Evolutionary conservation across 768 basidiomycete genomes (phyloP), one percentile per base, ranked within the genome.

Genomic region (Podaxis sp.): DNA sequence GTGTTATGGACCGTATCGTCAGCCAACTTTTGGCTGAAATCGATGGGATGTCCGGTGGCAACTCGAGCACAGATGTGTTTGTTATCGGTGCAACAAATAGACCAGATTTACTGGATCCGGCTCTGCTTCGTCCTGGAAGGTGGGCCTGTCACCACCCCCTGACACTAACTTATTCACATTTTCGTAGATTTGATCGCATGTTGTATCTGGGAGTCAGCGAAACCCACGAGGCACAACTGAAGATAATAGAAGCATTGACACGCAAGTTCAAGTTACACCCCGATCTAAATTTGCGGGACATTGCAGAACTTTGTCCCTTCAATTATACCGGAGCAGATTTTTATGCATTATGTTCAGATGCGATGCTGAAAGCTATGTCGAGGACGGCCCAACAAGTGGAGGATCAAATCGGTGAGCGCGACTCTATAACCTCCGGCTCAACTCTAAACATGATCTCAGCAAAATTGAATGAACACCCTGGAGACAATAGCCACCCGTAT

Each of bases 271-370:
- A 84, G 38, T 82, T 98, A 26, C 84, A 91, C 67, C 81, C 89
- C 0, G 77, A 75, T 54, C 78, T 95, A 7, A 78, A 88, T 67
- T 83, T 99, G 6, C 72, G 74, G 20, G 64, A 69, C 7, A 74
- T 99, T 49, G 92, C 91, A 22, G 79, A 86, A 28, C 76, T 77
- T 37, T 99, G 96, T 65, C 89, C 94, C 0, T 93, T 96, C 80
- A 94, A 95, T 71, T 95, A 90, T 71, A 99, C 97, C 2, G 97
- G 97, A 49, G 97, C 97, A 46, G 97, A 99, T 73, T 95, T 99
- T 66, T 99, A 99, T 77, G 97, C 97, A 0, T 78, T 99, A 8
- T 99, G 97, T 74, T 91, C 95, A 4, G 96, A 99, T 74, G 96
- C 97, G 1, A 87, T 99, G 83, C 80, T 99, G 61, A 91, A 92